Base-by-base conservation (phyloP, 495 filamentous ascomycete genomes). In the Apiosordaria backusii region DNA sequence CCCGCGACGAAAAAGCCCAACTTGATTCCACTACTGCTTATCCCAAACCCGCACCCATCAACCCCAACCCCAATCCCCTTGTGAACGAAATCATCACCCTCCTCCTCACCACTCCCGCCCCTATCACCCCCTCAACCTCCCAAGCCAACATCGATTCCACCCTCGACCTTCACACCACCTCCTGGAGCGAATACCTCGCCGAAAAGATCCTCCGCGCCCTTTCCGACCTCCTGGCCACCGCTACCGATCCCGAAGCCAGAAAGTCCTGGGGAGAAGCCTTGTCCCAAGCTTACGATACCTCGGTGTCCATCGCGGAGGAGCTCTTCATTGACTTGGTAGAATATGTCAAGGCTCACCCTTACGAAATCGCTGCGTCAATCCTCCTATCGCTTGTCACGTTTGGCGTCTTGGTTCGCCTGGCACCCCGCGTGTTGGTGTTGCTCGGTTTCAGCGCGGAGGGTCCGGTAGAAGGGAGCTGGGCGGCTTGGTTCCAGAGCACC, bases 381-480 rank as follows among this genome's bases (percentile, higher is more conserved):
- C 22, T 71, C 19, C 19, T 71, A 25, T 64, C 83, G 0, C 64
- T 86, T 4, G 53, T 86, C 64, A 84, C 81, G 7, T 25, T 87
- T n/a, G 85, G 83, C 3, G 70, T 87, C 15, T 59, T 86, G 65
- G 77, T 73, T 13, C 3, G 79, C 13, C 45, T 86, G 66, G 64
- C 70, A 57, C 83, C 83, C 7, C 79, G 75, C 74, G 74, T 75
- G 21, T 29, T 87, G 24, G 78, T 80, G 66, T 67, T 74, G 21
- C 59, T 87, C 22, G 85, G 85, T 15, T 86, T 86, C 70, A 79
- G 62, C 1, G 80, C 77, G 65, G 40, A 80, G 54, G 85, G 84
- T 18, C 81, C 81, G 2, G 68, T 83, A 62, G 70, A 50, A 4
- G 67, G 70, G 15, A 64, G 55, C 29, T 69, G 68, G 45, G 69